Evolutionary conservation across 176 grass and related monocot species (phyloP), one percentile per base, ranked within the genome.

Genomic region (barley (Hordeum vulgare)): DNA sequence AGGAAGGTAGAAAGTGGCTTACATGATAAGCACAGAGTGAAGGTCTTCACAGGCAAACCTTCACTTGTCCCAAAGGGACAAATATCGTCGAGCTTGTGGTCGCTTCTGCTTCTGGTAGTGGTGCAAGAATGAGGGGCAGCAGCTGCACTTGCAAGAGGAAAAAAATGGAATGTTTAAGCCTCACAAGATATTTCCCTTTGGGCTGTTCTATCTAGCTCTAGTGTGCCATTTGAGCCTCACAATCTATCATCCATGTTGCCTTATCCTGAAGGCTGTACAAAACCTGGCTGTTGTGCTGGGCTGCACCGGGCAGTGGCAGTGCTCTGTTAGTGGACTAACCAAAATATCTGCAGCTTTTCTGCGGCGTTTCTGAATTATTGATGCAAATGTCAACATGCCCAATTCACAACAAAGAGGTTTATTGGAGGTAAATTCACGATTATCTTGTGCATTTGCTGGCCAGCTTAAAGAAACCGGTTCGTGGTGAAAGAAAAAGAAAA

Each of bases 241-340:
- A 53, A 44, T 54, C 33, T 81, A 35, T 66, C 81, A 56, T 62
- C 77, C 40, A 69, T 53, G 8, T 29, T 15, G 60, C 17, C 82
- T 80, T 85, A 89, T 85, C 87, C 81, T 75, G 3, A 84, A 47
- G 27, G 20, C 61, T 15, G 15, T 26, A 72, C 8, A 71, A 56
- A 83, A 35, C 31, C 61, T 68, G 26, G 26, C 11, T 23, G 39
- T 26, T 31, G 33, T 25, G 29, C 42, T 84, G 13, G 9, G 42
- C 15, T 77, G 40, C 80, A 60, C 34, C 33, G n/a, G 40, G 70
- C 70, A 47, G 24, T 49, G 6, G 11, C 61, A 68, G 14, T 15
- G 40, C 60, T 66, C 12, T 23, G 29, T 65, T 13, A 36, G 6
- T 44, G 44, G 40, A 49, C 26, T 54, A 21, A 66, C 35, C 76